Base-by-base conservation (phyloP, 2,329 filamentous ascomycete genomes). In the Aureobasidium sp. region DNA sequence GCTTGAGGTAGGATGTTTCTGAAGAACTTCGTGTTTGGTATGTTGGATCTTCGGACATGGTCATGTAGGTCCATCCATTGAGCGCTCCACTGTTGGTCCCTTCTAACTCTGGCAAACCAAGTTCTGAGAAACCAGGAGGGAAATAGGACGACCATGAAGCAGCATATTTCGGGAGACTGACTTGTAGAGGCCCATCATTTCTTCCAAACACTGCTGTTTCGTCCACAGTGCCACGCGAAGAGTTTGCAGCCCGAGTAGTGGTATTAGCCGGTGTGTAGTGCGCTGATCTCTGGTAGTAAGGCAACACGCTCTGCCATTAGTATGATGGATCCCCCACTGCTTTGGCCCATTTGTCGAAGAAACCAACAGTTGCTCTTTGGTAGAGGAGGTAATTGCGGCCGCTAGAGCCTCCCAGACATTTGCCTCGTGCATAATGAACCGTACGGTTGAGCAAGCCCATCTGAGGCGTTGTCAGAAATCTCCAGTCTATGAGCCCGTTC, bases 331-430 rank as follows among this genome's bases (percentile, higher is more conserved):
- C 44, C 8, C 50, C 70, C 69, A 75, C 72, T 37, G 70, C 66
- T 42, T 75, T 67, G 0, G 73, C 73, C 74, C 74, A 76, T 53
- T 62, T 63, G 57, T 72, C 66, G 63, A 73, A 67, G n/a, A 67
- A 66, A 10, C 66, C 72, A 9, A 58, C 29, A 5, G 55, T 47
- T 3, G 68, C 67, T 26, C 71, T 64, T 26, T 70, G 66, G 50
- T 67, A 70, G 8, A 62, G 56, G 58, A 70, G 60, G 47, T 65
- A 68, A 48, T 70, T 67, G 9, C 66, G 61, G 5, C 67, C 72
- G 36, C 66, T 67, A 6, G 63, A 66, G 32, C 71, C 70, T 34
- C 70, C 71, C 1, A 72, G 64, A 32, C 65, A 66, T 56, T 70
- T 71, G 23, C 71, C 71, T 17, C 69, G 67, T 39, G 68, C 66